Base-by-base conservation (phyloP, 768 basidiomycete genomes). In the Leccinum barrowsii region DNA sequence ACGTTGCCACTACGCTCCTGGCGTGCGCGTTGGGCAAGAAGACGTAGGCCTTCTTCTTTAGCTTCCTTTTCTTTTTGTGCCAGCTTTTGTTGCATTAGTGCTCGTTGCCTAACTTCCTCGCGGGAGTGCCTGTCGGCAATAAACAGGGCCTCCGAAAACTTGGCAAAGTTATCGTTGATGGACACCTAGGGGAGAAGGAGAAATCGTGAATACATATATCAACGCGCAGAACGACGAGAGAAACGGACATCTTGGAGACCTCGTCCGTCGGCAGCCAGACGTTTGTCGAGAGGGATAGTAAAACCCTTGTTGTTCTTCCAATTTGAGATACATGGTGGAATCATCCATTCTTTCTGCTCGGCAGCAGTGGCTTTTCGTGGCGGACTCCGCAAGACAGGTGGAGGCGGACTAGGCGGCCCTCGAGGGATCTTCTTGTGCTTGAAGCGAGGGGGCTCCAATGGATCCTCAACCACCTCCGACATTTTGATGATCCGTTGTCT, bases 281-380 rank as follows among this genome's bases (percentile, higher is more conserved):
- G 91, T 77, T 99, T 98, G 71, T 98, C 97, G 34, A 98, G 81
- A 37, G 97, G 96, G 67, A 98, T 98, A 2, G 97, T 98, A 73
- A 95, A 99, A 82, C 97, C 97, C 76, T 98, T 99, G 85, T 98
- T 98, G 80, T 99, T 99, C 79, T 99, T 99, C 97, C 97, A 99
- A 76, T 99, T 99, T 26, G 93, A 96, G 59, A 99, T 98, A 73
- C 96, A 98, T 17, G 97, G 97, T 17, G 97, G 97, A 57, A 99
- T 98, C 94, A 98, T 97, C 97, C 97, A 98, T 68, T 98, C 97
- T 76, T 98, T 99, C 77, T 98, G 96, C 70, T 99, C 97, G 56
- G 93, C 91, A 7, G 92, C 90, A 0, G 96, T 96, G 4, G 94
- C 95, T 68, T 97, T 95, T 55, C 97, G 82, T 6, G 97, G 97